Base-by-base conservation (phyloP, 768 basidiomycete species). In the Calocybe cyanea region DNA sequence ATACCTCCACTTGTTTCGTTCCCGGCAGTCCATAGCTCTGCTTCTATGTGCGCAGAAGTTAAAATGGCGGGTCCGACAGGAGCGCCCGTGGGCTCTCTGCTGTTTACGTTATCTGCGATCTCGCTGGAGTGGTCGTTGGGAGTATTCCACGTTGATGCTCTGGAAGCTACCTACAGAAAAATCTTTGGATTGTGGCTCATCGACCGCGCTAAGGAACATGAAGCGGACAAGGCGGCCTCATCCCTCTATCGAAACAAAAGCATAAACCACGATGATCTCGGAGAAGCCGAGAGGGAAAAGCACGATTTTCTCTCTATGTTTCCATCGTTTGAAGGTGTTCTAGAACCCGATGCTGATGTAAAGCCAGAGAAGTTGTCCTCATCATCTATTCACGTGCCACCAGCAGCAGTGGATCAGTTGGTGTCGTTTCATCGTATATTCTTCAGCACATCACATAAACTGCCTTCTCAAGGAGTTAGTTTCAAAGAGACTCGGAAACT, bases 231-330 rank as follows among this genome's bases (percentile, higher is more conserved):
- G 19, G 80, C 79, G 10, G 77, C 83, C 0, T 78, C 76, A 20
- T 85, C 87, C 17, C 65, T 98, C 2, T 99, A 98, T 69, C 83
- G 86, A 19, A 71, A 72, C 38, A 79, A 75, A 31, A 72, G 72
- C 34, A 58, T 73, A 19, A 72, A 79, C 11, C 65, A 87, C 38
- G 67, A 75, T 21, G 73, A 73, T 21, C 62, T 73, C 8, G 76
- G 74, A 10, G 93, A 94, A 48, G 79, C 78, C 4, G 87, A 92
- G 56, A 59, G 77, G 30, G 92, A 96, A 59, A 88, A 87, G 61
- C 72, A 74, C 50, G 96, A 98, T 54, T 91, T 98, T 57, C 65
- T 83, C 36, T 67, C 78, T 4, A 62, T 98, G 21, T 99, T 99
- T 64, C 96, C 96, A 10, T 80, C 81, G 9, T 95, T 83, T 54